Evolutionary conservation across 345 rosid species (phyloP), one percentile per base, ranked within the genome.

Genomic region (Pistacia vera): DNA sequence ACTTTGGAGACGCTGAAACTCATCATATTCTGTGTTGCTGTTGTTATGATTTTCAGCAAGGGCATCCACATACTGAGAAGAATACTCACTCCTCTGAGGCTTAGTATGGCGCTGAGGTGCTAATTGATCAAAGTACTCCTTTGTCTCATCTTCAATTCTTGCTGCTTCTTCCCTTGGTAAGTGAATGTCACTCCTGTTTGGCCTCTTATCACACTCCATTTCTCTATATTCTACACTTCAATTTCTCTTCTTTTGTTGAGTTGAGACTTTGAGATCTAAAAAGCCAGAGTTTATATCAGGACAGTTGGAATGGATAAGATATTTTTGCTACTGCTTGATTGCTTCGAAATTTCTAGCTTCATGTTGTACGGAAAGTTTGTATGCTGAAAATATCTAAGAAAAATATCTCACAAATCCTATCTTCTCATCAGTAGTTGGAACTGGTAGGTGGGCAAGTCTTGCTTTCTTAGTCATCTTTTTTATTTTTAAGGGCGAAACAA

Each of bases 41-140:
- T 51, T 8, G n/a, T 3, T 17, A 2, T 35, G 11, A 18, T 44
- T 48, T n/a, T 35, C 30, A 68, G 35, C 17, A 12, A 75, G 59
- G 36, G 66, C 58, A 70, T 91, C 96, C 11, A 79, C 86, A 48
- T 88, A 91, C 8, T 68, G 64, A 58, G 88, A 16, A 9, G 89
- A 84, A 76, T 85, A 61, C 63, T 91, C 93, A 41, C 96, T 88
- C 5, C 93, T 77, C 68, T 83, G 90, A 66, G 93, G 95, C 88
- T 91, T 91, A 8, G 86, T 66, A 46, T 91, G 95, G 22, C 89
- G 90, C 63, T 81, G 77, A 1, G 90, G 89, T 68, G 89, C 91
- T 11, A 83, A 71, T 0, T 75, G 85, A 11, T 91, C 87, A 28
- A 88, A 91, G 79, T 86, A 66, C 1, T 78, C 80, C 75, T 84